Conservation (phyloP, 2,329 filamentous ascomycete genomes). For the Neopestalotiopsis sp. region DNA sequence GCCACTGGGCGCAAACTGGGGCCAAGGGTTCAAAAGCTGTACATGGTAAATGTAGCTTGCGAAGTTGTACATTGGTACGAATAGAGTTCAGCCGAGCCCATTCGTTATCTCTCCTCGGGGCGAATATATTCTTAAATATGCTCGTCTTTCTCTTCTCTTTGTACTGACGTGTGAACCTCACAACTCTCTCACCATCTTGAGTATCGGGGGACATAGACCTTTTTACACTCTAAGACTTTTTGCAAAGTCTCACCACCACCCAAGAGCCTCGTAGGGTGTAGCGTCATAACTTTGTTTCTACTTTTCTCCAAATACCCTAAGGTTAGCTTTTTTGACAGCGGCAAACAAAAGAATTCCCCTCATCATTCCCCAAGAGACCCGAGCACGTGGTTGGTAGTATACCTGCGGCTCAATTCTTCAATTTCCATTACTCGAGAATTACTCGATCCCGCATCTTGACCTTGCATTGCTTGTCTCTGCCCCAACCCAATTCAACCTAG, state of each 20-base stretch:
- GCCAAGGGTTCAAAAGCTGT: too few relatives aligned
- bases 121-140: slow-evolving; percentile 1
- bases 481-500: background rate
- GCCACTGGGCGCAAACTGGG: too few relatives aligned
- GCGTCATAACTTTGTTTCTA: background rate
- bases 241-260: background rate
- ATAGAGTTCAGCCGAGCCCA: background rate
- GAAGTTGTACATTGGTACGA: background rate
- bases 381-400: background rate
- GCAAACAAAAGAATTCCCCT: background rate
- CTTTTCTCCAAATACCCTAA: background rate
- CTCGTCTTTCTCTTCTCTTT: background rate
- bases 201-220: background rate
- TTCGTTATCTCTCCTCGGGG: background rate
- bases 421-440: slow-evolving; percentile 31
- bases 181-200: background rate
- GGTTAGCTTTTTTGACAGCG: background rate
- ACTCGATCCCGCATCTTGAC: slow-evolving; percentile 27
- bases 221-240: background rate
- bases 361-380: background rate
- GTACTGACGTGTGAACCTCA: background rate
- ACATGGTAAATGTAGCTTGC: too few relatives aligned
- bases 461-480: background rate
- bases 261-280: background rate
- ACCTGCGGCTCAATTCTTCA: background rate